Base-by-base conservation (phyloP, 75 land plant genomes). In the Pseudotsuga menziesii region DNA sequence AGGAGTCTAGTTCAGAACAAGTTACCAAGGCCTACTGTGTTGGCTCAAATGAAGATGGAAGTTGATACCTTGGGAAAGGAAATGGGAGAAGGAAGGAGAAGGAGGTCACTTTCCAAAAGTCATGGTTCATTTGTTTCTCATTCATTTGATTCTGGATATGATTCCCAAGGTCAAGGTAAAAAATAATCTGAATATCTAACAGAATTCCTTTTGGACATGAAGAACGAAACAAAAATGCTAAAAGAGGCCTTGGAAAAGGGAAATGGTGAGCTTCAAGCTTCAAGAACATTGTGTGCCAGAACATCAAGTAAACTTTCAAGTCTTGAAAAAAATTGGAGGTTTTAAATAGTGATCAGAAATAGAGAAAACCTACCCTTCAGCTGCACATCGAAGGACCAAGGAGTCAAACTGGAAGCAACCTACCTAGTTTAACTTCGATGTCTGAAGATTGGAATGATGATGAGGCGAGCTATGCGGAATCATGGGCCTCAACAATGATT, bases 151-250 rank as follows among this genome's bases (percentile, higher is more conserved):
- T 87, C 90, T 79, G 73, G 87, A 17, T 74, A 83, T 84, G 91
- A 87, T 27, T 54, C 67, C 70, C 87, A 84, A 73, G 80, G 80
- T 25, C 82, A 82, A 61, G 82, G 44, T 55, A 85, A 84, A 13
- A 88, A 91, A 48, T 90, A 89, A 56, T 78, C 86, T 63, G 93
- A 88, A 72, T 81, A 87, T 57, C 83, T 93, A n/a, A 85, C 84
- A 3, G 90, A 85, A 59, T 90, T 91, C 44, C 71, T 96, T 57
- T 23, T 86, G 19, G 86, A 85, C 64, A 90, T 89, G 93, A 95
- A 96, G 72, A 93, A 96, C 78, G 99, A 96, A 81, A 89, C 89
- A 60, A 91, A 91, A 82, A 88, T 91, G 87, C 80, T 97, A 15
- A 95, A 93, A 85, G 96, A 95, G 80, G 91, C 92, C 13, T 78